These are phyloP conservation scores for Gamsiella multidivaricata DNA, from an alignment of 192 early-diverging fungal species.

Conservation along the genomic window DNA sequence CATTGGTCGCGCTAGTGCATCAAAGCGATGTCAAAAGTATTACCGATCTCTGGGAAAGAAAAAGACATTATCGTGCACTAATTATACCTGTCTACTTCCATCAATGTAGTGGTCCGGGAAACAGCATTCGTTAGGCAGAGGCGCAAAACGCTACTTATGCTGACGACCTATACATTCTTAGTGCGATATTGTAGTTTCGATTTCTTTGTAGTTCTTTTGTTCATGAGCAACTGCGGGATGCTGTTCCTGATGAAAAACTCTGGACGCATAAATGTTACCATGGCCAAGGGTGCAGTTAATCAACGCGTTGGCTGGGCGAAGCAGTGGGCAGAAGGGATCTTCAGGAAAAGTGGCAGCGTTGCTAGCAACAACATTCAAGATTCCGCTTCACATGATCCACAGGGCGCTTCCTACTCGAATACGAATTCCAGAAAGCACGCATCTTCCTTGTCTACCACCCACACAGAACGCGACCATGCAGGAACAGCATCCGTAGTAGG, in stretches of 20 bases:
- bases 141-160: conserved; percentile 55
- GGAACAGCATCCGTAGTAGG: not conserved
- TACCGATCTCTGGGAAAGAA: no score
- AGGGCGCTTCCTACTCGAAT: not conserved
- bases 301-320: conserved; percentile 65
- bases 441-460: not conserved
- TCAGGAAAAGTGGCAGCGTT: conserved; percentile 23
- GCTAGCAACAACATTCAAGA: conserved; percentile 5
- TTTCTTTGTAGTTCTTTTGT: conserved; percentile 59
- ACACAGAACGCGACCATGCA: not conserved
- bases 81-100: not conserved
- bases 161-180: conserved; percentile 56
- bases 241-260: conserved; percentile 67
- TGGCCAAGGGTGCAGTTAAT: conserved; percentile 66
- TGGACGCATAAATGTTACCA: conserved; percentile 61
- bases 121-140: conserved; percentile 60
- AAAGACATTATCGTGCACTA: not conserved
- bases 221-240: conserved; percentile 60
- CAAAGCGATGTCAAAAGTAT: no score
- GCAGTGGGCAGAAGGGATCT: conserved; percentile 63
- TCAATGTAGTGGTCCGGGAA: conserved; percentile 57
- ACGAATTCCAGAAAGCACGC: conserved; percentile 16
- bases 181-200: conserved; percentile 63
- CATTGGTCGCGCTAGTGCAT: no score
- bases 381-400: not conserved